A percentile compares a stretch with the other conserved stretches of the same genome.
Conservation (phyloP, 495 filamentous ascomycete species). For the Aspergillus sclerotiicarbonarius region DNA sequence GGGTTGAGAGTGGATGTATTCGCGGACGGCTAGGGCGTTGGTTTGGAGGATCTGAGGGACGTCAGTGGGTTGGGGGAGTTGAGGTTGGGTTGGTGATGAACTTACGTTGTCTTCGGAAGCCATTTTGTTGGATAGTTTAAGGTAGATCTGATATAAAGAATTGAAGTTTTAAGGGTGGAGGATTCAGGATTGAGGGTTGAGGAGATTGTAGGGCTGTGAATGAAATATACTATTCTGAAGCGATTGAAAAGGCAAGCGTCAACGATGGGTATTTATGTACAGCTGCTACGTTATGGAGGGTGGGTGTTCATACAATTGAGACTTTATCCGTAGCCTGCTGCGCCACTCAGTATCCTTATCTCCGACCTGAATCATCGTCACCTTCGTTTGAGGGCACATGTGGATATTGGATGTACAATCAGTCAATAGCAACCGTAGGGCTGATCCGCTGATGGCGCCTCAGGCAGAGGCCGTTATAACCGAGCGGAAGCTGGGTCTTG, state of each 20-base stretch:
- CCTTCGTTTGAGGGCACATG: neutral
- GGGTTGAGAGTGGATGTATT: slow-evolving; percentile 25
- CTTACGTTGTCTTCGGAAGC: neutral
- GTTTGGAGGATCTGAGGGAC: neutral
- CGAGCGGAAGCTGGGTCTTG: neutral
- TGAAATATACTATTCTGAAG: neutral
- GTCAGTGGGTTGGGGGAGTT: neutral
- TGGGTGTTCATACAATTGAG: neutral
- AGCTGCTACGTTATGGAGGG: neutral
- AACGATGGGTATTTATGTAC: neutral
- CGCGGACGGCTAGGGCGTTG: slow-evolving; percentile 14
- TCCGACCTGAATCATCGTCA: neutral
- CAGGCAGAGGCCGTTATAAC: neutral
- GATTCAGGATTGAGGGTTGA: neutral
- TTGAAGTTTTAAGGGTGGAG: too few relatives aligned
- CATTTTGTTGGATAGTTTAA: neutral
- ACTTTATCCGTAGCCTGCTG: neutral
- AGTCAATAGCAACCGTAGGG: neutral
- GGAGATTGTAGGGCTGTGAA: neutral
- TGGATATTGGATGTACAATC: neutral
- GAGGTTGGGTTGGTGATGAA: neutral
- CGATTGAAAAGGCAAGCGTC: neutral
- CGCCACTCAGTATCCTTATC: neutral
- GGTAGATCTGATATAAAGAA: neutral
- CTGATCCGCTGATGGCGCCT: neutral